phyloP scores from a whole-genome alignment of 1,139 yeast species.

The Pichia sp. region DNA sequence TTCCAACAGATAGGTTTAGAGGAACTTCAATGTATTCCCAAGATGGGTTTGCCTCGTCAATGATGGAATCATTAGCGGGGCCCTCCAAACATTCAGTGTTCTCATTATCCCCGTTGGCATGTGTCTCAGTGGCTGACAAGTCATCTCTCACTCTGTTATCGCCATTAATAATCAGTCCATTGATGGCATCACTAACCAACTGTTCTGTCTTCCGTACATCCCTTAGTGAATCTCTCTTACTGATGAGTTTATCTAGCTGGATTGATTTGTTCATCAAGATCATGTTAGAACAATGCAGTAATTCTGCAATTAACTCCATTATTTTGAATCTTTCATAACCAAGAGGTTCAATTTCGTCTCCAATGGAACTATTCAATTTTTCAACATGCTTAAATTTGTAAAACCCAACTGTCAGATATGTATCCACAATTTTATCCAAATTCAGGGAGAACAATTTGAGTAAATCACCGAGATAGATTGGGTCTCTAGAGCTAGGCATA shows the following conservation, averaged over 20 bases:
- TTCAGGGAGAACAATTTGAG: slow-evolving; percentile 52
- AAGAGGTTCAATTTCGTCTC: slow-evolving; percentile 64
- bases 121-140: too few species aligned
- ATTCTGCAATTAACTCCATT: slow-evolving; percentile 90
- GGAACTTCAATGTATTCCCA: slow-evolving; percentile 16
- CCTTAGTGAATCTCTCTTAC: slow-evolving; percentile 25
- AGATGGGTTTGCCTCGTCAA: not conserved
- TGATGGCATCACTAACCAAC: slow-evolving; percentile 27
- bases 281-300: slow-evolving; percentile 95
- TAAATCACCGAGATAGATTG: slow-evolving; percentile 85
- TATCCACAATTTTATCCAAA: slow-evolving; percentile 23
- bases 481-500: slow-evolving; percentile 93
- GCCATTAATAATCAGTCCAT: slow-evolving; percentile 19
- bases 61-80: not conserved
- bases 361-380: slow-evolving; percentile 28
- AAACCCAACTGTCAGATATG: slow-evolving; percentile 24
- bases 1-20: slow-evolving; percentile 26
- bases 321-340: slow-evolving; percentile 94
- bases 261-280: slow-evolving; percentile 56
- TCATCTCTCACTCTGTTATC: too few species aligned
- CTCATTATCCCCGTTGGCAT: too few species aligned
- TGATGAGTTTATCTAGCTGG: slow-evolving; percentile 23
- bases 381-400: slow-evolving; percentile 16
- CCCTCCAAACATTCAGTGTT: too few species aligned
- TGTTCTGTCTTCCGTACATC: slow-evolving; percentile 24